Base-by-base conservation (phyloP, 768 basidiomycete species). In the Mycena chlorophos region DNA sequence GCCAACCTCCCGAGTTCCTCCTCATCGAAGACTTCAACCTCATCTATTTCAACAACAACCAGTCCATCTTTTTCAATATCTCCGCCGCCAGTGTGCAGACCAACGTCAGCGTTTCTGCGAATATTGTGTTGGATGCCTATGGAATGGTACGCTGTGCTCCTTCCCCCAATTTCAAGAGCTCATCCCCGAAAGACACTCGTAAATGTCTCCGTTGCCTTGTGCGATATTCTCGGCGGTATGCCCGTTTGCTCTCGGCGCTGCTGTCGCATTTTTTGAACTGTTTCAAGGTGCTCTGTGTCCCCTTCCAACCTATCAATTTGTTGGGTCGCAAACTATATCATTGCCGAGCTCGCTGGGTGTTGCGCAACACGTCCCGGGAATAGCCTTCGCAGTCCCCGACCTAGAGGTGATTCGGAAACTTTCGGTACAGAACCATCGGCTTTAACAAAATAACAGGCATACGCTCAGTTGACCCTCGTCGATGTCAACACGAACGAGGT, bases 301-400 rank as follows among this genome's bases (percentile, higher is more conserved):
- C 30, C 83, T 84, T 56, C 94, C 79, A 29, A 81, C 80, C 66
- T 90, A 92, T 76, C 90, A 94, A 65, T 95, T 97, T 66, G 87
- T 85, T n/a, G 94, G 93, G 45, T 80, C 85, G 4, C 86, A 88
- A 65, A 79, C 85, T 3, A 71, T 93, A 50, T 72, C 79, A 3
- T 74, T 93, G 0, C 88, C 89, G 0, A 65, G 77, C 27, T 81
- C 83, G 22, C 69, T 88, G 42, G 78, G 80, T 38, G 74, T 91
- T 38, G 65, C 76, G 20, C 70, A 75, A 31, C 70, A 73, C 55
- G 77, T 95, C n/a, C 94, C 94, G 0, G 69, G 70, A 20, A 90
- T 96, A 49, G 93, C 91, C 0, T 99, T 86, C 69, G 73, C 77
- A 38, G 88, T 99, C 31, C 96, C 96, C 4, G 91, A 99, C 71